Evolutionary conservation across 2,329 filamentous ascomycete genomes (phyloP).

Genomic region (Talaromyces atroroseus): DNA sequence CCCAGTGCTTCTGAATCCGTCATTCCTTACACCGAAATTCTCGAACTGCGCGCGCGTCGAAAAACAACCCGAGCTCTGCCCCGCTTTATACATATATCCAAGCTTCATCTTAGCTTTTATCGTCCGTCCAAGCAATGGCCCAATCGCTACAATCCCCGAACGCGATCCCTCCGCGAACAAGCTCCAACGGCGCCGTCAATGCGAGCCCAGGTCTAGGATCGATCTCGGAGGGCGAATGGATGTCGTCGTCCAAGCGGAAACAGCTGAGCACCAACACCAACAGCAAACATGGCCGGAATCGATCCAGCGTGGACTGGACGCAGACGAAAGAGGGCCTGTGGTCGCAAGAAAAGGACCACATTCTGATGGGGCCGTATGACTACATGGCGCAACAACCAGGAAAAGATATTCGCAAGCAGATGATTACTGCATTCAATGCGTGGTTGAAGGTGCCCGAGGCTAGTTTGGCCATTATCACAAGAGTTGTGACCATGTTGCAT

Average conservation of each 20-base stretch:
- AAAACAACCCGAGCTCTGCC: too few species aligned
- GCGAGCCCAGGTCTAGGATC: conserved; percentile 42
- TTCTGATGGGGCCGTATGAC: conserved; percentile 41
- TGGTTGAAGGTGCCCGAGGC: conserved; percentile 40
- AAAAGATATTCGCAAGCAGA: conserved; percentile 40
- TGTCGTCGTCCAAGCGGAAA: conserved; percentile 38
- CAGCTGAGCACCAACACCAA: conserved; percentile 21
- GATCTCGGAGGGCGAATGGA: conserved; percentile 59
- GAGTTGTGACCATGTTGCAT: conserved; percentile 42
- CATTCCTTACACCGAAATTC: neutral
- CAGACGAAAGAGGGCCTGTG: conserved; percentile 35
- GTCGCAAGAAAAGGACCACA: conserved; percentile 37
- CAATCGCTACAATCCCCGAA: conserved; percentile 51
- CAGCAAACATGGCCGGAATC: conserved; percentile 29
- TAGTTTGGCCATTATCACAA: conserved; percentile 38
- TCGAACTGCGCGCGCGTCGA: neutral
- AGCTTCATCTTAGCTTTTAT: too few species aligned
- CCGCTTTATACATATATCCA: too few species aligned
- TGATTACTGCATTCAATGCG: conserved; percentile 42
- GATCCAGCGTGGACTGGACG: conserved; percentile 34
- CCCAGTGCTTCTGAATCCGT: neutral
- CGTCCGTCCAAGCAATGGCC: neutral
- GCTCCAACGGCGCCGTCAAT: conserved; percentile 53
- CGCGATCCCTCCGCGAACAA: conserved; percentile 67
- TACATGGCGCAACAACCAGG: conserved; percentile 41